Evolutionary conservation across 768 basidiomycete species (phyloP).

Genomic region (Cystoderma amianthinum): DNA sequence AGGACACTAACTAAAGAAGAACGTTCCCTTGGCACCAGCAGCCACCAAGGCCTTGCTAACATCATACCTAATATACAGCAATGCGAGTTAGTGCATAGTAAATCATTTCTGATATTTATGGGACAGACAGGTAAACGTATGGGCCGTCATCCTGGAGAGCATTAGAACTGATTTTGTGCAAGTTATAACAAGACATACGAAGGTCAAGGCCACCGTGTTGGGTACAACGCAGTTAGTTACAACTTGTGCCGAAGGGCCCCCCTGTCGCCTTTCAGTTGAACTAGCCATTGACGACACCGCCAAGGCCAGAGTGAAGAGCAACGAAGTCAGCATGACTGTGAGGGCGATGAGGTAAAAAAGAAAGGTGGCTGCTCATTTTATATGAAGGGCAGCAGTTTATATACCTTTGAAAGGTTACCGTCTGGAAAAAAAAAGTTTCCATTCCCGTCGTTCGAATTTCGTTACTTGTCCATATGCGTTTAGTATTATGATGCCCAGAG

Average conservation of each 20-base stretch:
- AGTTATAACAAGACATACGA: conserved; percentile 14
- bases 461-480: no score
- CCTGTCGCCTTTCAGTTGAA: conserved; percentile 10
- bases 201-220: conserved; percentile 32
- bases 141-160: conserved; percentile 34
- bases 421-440: no score
- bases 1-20: conserved; percentile 30
- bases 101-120: neutral
- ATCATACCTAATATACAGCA: conserved; percentile 18
- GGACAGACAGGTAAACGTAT: conserved; percentile 23
- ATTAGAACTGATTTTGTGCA: neutral
- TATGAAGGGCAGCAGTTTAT: no score
- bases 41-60: conserved; percentile 22
- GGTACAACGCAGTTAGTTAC: conserved; percentile 25
- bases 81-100: neutral
- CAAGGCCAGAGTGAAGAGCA: neutral
- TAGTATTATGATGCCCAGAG: no score
- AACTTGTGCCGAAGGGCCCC: conserved; percentile 25
- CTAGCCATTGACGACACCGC: neutral
- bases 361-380: no score
- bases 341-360: conserved; percentile 8
- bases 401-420: no score
- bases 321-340: conserved; percentile 6
- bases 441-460: no score
- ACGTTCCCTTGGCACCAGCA: conserved; percentile 31